These are phyloP conservation scores for Pythium rishiriense DNA, from an alignment of 352 stramenopile species.

Conservation along the genomic window DNA sequence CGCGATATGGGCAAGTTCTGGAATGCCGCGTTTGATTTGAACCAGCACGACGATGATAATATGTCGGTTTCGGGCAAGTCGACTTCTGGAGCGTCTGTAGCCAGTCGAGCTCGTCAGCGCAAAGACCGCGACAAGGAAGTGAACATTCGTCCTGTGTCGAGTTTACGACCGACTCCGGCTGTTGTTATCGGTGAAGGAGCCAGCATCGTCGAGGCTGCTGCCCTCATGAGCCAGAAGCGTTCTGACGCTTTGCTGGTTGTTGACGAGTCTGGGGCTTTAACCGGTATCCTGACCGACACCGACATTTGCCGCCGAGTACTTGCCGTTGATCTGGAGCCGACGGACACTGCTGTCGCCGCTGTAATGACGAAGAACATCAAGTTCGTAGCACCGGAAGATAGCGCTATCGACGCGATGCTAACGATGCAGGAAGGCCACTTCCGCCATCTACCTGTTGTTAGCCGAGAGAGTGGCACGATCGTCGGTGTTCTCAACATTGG, in stretches of 20 bases:
- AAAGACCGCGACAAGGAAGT: conserved; percentile 80
- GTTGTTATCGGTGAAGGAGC: conserved; percentile 72
- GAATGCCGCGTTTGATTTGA: conserved; percentile 68
- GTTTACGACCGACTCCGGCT: conserved; percentile 69
- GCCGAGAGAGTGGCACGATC: conserved; percentile 72
- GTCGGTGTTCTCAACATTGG: conserved; percentile 98
- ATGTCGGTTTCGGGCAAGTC: conserved; percentile 55
- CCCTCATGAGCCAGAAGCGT: conserved; percentile 92
- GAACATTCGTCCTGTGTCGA: conserved; percentile 81
- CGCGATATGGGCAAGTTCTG: conserved; percentile 80
- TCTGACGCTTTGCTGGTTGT: conserved; percentile 93
- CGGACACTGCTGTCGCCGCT: conserved; percentile 65
- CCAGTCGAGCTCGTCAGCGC: conserved; percentile 67
- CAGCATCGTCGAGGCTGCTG: conserved; percentile 87
- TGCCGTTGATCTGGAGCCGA: conserved; percentile 78
- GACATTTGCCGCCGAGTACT: conserved; percentile 95
- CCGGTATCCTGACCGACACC: conserved; percentile 96
- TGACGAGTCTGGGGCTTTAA: conserved; percentile 77
- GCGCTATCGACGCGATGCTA: conserved; percentile 95
- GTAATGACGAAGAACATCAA: conserved; percentile 97
- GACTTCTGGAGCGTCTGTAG: conserved; percentile 42
- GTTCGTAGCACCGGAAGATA: conserved; percentile 93
- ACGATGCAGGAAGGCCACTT: conserved; percentile 98
- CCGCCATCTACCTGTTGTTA: conserved; percentile 95
- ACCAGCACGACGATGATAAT: conserved; percentile 59